Evolutionary conservation across 345 rosid genomes (phyloP).

Genomic region (Populus euphratica): DNA sequence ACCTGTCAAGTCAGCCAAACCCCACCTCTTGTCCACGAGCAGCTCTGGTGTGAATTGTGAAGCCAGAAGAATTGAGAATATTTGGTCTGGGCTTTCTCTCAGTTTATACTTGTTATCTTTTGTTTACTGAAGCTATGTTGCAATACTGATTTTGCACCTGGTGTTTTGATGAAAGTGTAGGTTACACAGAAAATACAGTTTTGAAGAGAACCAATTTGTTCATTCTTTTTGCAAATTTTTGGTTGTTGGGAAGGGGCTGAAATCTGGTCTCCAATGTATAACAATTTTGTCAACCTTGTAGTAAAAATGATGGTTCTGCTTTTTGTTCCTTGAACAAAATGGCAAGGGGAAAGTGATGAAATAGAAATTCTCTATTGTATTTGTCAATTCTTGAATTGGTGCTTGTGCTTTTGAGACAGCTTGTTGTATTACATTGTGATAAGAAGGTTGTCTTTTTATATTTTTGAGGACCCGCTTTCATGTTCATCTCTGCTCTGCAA

Average conservation of each 20-base stretch:
- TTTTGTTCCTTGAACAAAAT: not conserved
- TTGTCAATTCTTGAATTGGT: not conserved
- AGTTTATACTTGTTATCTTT: not conserved
- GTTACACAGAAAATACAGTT: not conserved
- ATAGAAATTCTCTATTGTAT: not conserved
- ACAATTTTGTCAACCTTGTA: not conserved
- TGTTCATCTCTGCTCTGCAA: no score
- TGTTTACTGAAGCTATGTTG: not conserved
- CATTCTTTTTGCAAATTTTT: slow-evolving; percentile 20
- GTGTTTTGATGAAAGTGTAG: slow-evolving; percentile 4
- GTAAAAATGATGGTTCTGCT: slow-evolving; percentile 6
- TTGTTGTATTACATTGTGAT: not conserved
- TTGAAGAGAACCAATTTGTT: slow-evolving; percentile 12
- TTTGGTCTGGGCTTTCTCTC: not conserved
- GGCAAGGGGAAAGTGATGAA: not conserved
- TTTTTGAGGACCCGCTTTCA: not conserved
- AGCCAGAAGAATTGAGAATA: not conserved
- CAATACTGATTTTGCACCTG: slow-evolving; percentile 6
- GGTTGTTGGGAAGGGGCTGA: not conserved
- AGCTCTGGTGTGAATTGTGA: not conserved
- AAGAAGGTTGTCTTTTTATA: not conserved
- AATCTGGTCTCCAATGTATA: slow-evolving; percentile 17
- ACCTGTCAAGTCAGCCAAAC: not conserved
- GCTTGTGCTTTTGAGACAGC: not conserved
- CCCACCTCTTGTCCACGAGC: not conserved